phyloP scores from a whole-genome alignment of 2,329 filamentous ascomycete species.

The Cercospora zeina region DNA sequence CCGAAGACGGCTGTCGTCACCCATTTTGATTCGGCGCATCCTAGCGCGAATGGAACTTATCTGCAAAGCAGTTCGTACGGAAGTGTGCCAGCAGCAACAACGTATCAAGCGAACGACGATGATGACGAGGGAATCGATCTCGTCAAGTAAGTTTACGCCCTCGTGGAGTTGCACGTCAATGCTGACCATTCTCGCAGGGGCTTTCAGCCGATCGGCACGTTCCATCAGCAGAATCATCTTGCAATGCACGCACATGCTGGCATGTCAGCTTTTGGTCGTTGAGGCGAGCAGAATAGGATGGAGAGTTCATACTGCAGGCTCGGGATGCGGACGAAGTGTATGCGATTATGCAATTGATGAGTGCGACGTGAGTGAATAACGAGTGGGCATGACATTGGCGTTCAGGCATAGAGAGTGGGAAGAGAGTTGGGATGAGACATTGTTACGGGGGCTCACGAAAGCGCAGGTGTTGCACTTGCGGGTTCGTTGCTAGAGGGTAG shows the following conservation, averaged over 20 bases:
- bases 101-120: constrained; percentile 42
- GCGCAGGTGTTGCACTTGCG: not conserved
- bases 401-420: not conserved
- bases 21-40: constrained; percentile 25
- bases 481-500: not conserved
- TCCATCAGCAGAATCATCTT: constrained; percentile 44
- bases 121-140: constrained; percentile 51
- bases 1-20: constrained; percentile 29
- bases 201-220: constrained; percentile 53
- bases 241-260: constrained; percentile 32
- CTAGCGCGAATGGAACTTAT: constrained; percentile 20
- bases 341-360: not conserved
- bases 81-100: constrained; percentile 21
- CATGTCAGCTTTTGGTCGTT: constrained; percentile 32
- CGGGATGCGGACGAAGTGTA: not conserved
- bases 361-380: not conserved
- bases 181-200: constrained; percentile 41
- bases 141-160: constrained; percentile 46
- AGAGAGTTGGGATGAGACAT: not conserved
- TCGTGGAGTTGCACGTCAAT: constrained; percentile 4
- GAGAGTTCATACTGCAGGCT: not conserved
- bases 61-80: constrained; percentile 15
- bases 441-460: not conserved
- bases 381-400: constrained; percentile 2
- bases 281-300: constrained; percentile 6